Evolutionary conservation across 208 protist genomes (phyloP), one percentile per base, ranked within the genome.

Genomic region (Balamuthia mandrillaris): DNA sequence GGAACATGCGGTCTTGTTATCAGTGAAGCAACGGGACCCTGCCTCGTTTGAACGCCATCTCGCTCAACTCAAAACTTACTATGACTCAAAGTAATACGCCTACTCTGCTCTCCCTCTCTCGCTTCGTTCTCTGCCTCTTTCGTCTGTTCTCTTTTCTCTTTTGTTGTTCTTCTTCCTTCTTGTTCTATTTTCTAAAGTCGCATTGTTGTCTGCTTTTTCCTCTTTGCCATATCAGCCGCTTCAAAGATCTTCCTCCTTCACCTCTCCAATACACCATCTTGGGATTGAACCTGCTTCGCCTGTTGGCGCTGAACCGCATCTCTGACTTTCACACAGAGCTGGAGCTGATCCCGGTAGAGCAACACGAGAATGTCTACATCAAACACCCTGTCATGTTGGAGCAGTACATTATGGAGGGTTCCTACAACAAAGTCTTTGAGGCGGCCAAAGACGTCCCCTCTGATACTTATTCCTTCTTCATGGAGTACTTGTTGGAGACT

Each of bases 321-420:
- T 83, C 86, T 14, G 88, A 91, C 66, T 91, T 91, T 58, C 88
- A 91, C 84, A 91, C 88, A 2, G 88, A 91, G 66, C 83, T 91
- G 24, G 88, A 91, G 83, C 86, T 91, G 16, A 82, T 91, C n/a
- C 88, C 88, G 24, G 33, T 78, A 16, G 81, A 81, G 21, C 60
- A 75, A 37, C 37, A 74, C 21, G 29, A 31, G 29, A 91, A 91
- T 35, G 21, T 72, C 1, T 91, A 68, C 83, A 87, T 91, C 45
- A 87, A 86, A 70, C 87, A 78, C 65, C 85, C 88, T 1, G 84
- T 89, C 60, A 54, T 74, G 51, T 70, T 91, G 5, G 88, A 91
- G 75, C 88, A 91, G 82, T 85, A 91, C 54, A 78, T 91, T 29
- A 91, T 91, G 88, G 88, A 91, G 47, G 88, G 85, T 21, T 65